Evolutionary conservation across 352 stramenopile genomes (phyloP).

Genomic region (Phytopythium litorale): DNA sequence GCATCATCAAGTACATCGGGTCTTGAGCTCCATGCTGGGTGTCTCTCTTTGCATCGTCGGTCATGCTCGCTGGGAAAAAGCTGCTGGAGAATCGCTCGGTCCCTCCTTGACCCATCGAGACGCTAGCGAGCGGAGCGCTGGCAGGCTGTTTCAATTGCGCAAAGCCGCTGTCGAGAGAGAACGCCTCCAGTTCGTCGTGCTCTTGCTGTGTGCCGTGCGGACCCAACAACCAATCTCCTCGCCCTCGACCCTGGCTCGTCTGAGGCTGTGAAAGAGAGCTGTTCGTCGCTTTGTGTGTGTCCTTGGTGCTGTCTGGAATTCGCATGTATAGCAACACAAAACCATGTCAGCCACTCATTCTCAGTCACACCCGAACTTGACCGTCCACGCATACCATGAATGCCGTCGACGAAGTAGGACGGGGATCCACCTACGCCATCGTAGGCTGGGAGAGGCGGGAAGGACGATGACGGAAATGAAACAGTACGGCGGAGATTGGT

Average conservation of each 20-base stretch:
- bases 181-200: conserved; percentile 18
- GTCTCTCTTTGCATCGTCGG: background rate
- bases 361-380: background rate
- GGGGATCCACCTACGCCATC: conserved; percentile 76
- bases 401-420: conserved; percentile 68
- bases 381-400: conserved; percentile 18
- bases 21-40: conserved; percentile 4
- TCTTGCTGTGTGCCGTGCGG: background rate
- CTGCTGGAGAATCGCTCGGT: background rate
- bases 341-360: background rate
- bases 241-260: background rate
- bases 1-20: conserved; percentile 78
- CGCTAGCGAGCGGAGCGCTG: background rate
- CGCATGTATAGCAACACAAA: conserved; percentile 11
- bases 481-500: background rate
- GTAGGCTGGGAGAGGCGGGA: conserved; percentile 76
- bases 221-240: background rate
- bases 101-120: background rate
- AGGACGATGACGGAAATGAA: conserved; percentile 13
- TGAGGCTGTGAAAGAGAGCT: background rate
- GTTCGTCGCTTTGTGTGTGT: background rate
- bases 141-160: background rate
- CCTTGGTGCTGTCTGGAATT: background rate
- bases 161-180: conserved; percentile 22
- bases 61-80: conserved; percentile 1